phyloP scores from a whole-genome alignment of 306 rosid genomes.

The Lupinus albus region DNA sequence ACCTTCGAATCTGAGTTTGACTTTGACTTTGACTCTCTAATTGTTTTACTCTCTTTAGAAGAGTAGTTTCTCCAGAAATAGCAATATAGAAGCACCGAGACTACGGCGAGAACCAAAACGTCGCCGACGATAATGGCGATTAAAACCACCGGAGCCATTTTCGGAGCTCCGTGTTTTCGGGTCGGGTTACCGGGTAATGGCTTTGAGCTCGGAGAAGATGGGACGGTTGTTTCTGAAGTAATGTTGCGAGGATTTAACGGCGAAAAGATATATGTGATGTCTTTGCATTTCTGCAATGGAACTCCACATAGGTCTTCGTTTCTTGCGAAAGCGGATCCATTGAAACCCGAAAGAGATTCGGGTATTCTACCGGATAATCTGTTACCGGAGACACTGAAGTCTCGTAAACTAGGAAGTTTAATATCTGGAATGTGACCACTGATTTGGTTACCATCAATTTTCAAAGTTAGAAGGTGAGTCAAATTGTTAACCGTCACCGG shows the following conservation, averaged over 20 bases:
- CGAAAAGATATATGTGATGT: conserved; percentile 53
- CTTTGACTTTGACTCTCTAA: no score
- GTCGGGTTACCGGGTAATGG: conserved; percentile 29
- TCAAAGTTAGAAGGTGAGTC: conserved; percentile 71
- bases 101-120: conserved; percentile 54
- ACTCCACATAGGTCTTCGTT: conserved; percentile 69
- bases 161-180: conserved; percentile 37
- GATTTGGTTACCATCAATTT: conserved; percentile 56
- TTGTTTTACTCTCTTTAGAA: no score
- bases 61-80: conserved; percentile 69
- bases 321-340: conserved; percentile 53
- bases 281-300: conserved; percentile 58
- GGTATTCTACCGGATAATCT: conserved; percentile 66
- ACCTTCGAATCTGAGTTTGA: no score
- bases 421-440: conserved; percentile 57
- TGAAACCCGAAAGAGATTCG: conserved; percentile 54
- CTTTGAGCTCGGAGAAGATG: conserved; percentile 61
- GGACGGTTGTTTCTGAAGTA: conserved; percentile 3
- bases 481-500: conserved; percentile 55
- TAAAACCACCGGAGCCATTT: conserved; percentile 49
- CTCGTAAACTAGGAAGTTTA: conserved; percentile 55
- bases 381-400: conserved; percentile 71
- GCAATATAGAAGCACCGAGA: conserved; percentile 67
- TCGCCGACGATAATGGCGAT: conserved; percentile 80
- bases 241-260: conserved; percentile 54